Base-by-base conservation (phyloP, 2,329 filamentous ascomycete species). In the Penicillium brasilianum region DNA sequence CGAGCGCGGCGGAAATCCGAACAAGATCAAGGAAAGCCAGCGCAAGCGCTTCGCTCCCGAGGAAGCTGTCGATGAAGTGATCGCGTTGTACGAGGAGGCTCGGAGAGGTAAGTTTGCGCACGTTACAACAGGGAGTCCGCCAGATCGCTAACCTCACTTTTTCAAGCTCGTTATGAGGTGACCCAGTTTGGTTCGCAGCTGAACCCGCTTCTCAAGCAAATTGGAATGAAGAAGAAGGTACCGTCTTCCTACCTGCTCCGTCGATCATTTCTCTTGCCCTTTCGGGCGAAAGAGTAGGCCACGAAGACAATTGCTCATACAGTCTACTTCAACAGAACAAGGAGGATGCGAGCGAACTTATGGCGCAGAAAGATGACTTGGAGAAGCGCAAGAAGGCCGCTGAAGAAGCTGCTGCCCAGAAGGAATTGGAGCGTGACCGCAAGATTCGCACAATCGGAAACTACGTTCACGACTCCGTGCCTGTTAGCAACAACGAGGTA, bases 11-110 rank as follows among this genome's bases (percentile, higher is more conserved):
- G 95, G 95, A 70, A 88, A 98, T 80, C 92, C 93, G 16, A 90
- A 96, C 75, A 89, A 88, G 81, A 95, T 99, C 79, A 90, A 91
- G 77, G 92, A 97, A 78, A 95, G 90, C 66, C 95, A 99, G 80
- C 87, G 90, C 70, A 88, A 88, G 74, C 89, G 95, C 70, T 86
- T 88, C 82, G 93, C 92, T 52, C 85, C 88, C 14, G 91, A 93
- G 72, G 90, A 92, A 74, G 83, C 90, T 51, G 94, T 99, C 28
- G 94, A 99, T 81, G 90, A 96, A 80, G 88, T 98, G 62, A 95
- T 97, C 75, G 85, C 84, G 22, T 82, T 96, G 74, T 97, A 90
- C 76, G 90, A 96, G 76, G 92, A 94, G 71, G 91, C 94, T 79
- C 87, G 91, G 71, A 88, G 84, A 80, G 92, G 88, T 89, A 78